Evolutionary conservation across 257 asterid genomes (phyloP).

Genomic region (Capsicum chinense): DNA sequence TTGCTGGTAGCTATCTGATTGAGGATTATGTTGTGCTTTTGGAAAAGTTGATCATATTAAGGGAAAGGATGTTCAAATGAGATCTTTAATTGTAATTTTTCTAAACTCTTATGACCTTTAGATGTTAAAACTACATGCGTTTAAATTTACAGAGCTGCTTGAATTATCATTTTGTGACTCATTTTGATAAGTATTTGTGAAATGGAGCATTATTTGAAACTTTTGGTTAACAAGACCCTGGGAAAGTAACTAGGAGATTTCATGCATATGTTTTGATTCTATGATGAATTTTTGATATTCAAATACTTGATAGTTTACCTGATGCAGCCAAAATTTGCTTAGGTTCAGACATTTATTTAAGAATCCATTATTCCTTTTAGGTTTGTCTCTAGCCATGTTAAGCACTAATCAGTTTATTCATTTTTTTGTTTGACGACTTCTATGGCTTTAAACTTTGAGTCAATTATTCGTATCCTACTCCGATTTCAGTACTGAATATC

Average conservation of each 20-base stretch:
- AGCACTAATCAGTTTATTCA: background rate
- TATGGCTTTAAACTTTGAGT: too few species aligned
- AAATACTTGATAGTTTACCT: background rate
- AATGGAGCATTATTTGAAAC: background rate
- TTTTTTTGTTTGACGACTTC: background rate
- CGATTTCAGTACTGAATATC: background rate
- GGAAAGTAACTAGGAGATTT: background rate
- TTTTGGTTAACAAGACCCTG: background rate
- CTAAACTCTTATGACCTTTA: background rate
- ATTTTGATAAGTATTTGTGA: background rate
- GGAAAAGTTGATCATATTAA: too few species aligned
- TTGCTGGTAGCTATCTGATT: too few species aligned
- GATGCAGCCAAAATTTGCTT: background rate
- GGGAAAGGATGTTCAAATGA: background rate
- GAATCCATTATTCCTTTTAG: background rate
- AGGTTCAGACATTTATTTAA: background rate
- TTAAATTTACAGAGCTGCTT: too few species aligned
- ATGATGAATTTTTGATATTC: background rate
- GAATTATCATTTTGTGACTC: background rate
- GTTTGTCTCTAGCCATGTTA: background rate
- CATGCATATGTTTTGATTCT: background rate
- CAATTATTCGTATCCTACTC: background rate
- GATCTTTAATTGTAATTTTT: too few species aligned
- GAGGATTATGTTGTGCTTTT: too few species aligned
- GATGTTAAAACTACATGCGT: background rate